Evolutionary conservation across 495 filamentous ascomycete species (phyloP).

Genomic region (Neurospora sublineolata): DNA sequence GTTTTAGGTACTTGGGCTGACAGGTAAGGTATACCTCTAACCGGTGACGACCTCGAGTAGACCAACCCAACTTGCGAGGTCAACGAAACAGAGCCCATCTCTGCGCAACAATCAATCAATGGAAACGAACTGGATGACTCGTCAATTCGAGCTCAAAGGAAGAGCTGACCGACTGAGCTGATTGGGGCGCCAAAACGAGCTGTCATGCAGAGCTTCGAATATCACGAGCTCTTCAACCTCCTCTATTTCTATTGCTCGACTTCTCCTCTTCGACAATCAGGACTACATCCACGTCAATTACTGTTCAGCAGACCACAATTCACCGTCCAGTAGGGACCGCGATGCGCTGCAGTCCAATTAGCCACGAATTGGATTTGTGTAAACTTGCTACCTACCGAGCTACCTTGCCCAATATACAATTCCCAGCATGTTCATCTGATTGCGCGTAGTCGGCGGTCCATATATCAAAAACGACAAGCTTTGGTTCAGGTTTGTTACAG

Average conservation of each 20-base stretch:
- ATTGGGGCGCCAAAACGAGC: background rate
- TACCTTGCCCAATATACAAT: background rate
- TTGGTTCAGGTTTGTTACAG: background rate
- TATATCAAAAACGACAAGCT: background rate
- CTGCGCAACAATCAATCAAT: background rate
- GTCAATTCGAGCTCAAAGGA: background rate
- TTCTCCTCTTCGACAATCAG: background rate
- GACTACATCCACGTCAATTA: background rate
- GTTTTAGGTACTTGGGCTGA: background rate
- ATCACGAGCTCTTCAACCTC: background rate
- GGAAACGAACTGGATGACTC: background rate
- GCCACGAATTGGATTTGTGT: background rate
- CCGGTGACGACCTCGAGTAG: background rate
- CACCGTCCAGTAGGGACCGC: background rate
- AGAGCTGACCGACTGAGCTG: background rate
- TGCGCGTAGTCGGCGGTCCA: background rate
- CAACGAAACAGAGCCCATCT: background rate
- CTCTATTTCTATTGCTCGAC: background rate
- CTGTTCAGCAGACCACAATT: background rate
- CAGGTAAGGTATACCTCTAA: no score
- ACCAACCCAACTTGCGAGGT: background rate
- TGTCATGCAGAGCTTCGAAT: background rate
- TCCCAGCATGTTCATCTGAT: background rate
- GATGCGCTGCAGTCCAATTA: background rate
- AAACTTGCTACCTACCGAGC: background rate